These are phyloP conservation scores for Vitellaria paradoxa DNA, from an alignment of 179 eudicot genomes.

Conservation along the genomic window DNA sequence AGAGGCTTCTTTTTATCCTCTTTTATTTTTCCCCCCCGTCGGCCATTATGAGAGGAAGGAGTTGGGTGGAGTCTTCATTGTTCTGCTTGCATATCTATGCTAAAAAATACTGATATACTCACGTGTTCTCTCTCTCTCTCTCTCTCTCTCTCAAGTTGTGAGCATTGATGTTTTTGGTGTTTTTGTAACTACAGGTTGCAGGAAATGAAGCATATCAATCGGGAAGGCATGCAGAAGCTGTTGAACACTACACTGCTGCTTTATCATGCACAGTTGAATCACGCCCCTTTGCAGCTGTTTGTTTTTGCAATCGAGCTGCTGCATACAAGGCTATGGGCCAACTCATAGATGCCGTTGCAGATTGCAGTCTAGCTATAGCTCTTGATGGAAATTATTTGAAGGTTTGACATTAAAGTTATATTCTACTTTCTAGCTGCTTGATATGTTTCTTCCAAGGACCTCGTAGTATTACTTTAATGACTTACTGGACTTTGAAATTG, in stretches of 20 bases:
- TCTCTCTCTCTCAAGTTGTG: not conserved
- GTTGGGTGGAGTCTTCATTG: not conserved
- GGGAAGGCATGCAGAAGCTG: constrained; percentile 80
- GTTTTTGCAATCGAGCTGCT: constrained; percentile 96
- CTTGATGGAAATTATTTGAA: constrained; percentile 81
- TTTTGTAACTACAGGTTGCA: constrained; percentile 55
- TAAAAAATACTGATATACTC: not conserved
- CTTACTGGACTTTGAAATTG: not conserved
- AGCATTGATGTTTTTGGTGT: not conserved
- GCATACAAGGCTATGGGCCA: constrained; percentile 82
- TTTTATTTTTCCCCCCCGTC: not conserved
- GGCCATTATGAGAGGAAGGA: not conserved
- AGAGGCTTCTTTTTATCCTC: not conserved
- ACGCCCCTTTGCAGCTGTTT: constrained; percentile 89
- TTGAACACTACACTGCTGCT: constrained; percentile 86
- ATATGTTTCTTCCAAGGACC: not conserved
- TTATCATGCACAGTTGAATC: constrained; percentile 77
- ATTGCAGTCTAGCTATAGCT: constrained; percentile 91
- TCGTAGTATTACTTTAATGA: not conserved
- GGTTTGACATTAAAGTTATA: constrained; percentile 38
- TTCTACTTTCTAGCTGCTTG: not conserved
- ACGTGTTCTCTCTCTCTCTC: no score
- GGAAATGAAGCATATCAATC: constrained; percentile 92
- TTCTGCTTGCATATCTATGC: not conserved
- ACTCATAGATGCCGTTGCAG: constrained; percentile 87